Conservation (phyloP, 2,329 filamentous ascomycete genomes). For the Phaeoacremonium minimum region DNA sequence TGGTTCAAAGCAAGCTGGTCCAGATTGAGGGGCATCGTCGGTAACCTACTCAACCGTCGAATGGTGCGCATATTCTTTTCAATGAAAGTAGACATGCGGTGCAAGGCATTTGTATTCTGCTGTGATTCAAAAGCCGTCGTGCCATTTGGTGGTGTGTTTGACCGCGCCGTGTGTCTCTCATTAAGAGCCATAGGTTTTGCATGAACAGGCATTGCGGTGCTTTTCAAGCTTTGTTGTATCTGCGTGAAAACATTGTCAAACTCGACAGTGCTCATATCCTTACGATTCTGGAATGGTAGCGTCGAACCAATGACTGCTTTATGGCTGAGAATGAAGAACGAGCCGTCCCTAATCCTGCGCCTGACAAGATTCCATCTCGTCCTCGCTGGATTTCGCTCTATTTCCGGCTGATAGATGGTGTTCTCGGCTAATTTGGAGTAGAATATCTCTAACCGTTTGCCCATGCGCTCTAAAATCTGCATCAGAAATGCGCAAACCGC, state of each 20-base stretch:
- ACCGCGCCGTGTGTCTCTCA: constrained; percentile 33
- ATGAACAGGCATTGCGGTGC: constrained; percentile 12
- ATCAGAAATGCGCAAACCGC: constrained; percentile 42
- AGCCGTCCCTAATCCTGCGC: constrained; percentile 42
- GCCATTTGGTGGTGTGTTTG: constrained; percentile 23
- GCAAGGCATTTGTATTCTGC: constrained; percentile 34
- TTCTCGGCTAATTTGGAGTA: constrained; percentile 44
- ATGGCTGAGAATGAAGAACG: constrained; percentile 43
- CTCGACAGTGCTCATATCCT: constrained; percentile 27
- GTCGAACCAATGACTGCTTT: constrained; percentile 23
- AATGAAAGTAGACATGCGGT: constrained; percentile 39
- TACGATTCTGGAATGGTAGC: constrained; percentile 18
- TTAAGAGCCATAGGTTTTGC: constrained; percentile 26
- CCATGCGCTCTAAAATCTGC: constrained; percentile 48
- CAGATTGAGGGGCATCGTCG: too few relatives aligned
- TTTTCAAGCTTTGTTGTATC: constrained; percentile 28
- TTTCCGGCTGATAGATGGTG: constrained; percentile 44
- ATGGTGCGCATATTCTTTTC: constrained; percentile 37
- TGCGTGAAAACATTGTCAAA: constrained; percentile 41
- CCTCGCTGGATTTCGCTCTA: constrained; percentile 48
- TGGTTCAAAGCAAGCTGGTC: too few relatives aligned
- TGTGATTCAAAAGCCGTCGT: constrained; percentile 33
- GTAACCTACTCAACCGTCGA: constrained; percentile 31
- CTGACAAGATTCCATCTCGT: constrained; percentile 47
- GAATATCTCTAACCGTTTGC: constrained; percentile 44